Conservation (phyloP, 2,329 filamentous ascomycete genomes). For the Nakataea oryzae region DNA sequence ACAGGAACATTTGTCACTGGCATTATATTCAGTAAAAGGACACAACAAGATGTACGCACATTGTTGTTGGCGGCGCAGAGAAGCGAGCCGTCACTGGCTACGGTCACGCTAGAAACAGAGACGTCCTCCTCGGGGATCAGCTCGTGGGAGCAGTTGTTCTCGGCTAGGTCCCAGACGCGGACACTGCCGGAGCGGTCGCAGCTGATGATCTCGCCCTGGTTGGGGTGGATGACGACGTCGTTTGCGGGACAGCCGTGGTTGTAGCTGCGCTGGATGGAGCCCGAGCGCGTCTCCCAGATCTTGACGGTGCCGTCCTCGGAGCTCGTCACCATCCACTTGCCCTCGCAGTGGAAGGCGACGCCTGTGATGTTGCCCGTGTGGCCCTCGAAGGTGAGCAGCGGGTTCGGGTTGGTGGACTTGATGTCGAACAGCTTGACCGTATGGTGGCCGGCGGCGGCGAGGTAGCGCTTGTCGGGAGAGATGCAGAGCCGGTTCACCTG, state of each 20-base stretch:
- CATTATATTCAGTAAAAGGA: not conserved
- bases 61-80: conserved; percentile 89
- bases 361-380: conserved; percentile 95
- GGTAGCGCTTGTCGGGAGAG: conserved; percentile 92
- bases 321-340: conserved; percentile 99
- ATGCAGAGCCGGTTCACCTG: conserved; percentile 98
- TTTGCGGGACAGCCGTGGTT: conserved; percentile 82
- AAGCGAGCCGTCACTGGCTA: conserved; percentile 86
- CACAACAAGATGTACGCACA: conserved; percentile 34
- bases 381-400: conserved; percentile 87
- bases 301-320: conserved; percentile 95
- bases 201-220: conserved; percentile 95
- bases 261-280: conserved; percentile 85
- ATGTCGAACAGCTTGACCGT: conserved; percentile 98
- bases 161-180: conserved; percentile 88
- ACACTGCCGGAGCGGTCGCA: conserved; percentile 91
- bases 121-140: conserved; percentile 94
- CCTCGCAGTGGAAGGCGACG: conserved; percentile 95
- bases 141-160: conserved; percentile 95
- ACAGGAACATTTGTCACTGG: not conserved
- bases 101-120: conserved; percentile 85
- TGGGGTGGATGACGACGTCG: conserved; percentile 98
- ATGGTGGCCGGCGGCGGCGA: conserved; percentile 70
- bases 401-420: conserved; percentile 93
- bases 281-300: conserved; percentile 88